Base-by-base conservation (phyloP, 495 filamentous ascomycete species). In the Rhizodiscina lignyota region DNA sequence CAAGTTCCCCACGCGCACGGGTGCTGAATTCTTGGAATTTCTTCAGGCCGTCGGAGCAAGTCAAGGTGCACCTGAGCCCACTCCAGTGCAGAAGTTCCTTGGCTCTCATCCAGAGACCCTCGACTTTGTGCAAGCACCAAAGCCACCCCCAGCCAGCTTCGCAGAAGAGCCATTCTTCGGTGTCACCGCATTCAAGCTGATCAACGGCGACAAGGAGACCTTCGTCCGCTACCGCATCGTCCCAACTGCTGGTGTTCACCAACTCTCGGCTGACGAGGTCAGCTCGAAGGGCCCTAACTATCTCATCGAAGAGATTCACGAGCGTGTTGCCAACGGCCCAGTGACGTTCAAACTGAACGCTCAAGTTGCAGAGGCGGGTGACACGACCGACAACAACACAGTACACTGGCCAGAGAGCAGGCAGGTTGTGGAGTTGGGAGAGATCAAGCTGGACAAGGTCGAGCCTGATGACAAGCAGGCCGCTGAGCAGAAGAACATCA, bases 121-220 rank as follows among this genome's bases (percentile, higher is more conserved):
- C 17, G 48, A 52, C 0, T 71, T 71, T 39, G 47, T 68, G 5
- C 37, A 50, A 31, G 48, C 48, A 4, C 61, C 60, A 2, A 71
- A 70, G 46, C 65, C 63, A 2, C 49, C 53, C 1, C 66, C 65
- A 0, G 43, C 26, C 10, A 62, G 56, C 30, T 70, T 66, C 35
- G 60, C 48, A 1, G 55, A 42, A 4, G 58, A 67, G 45, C 36
- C 32, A 13, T 72, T 59, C 45, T 68, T 49, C 36, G 52, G 51
- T 2, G 54, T 72, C 16, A 68, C 54, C 41, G 66, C 67, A 1
- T 63, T 64, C 39, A 69, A 64, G 42, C 54, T 70, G 16, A 37
- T 70, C 21, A 38, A 49, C 21, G 35, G 34, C 0, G 45, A 45
- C 4, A 61, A 58, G 34, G 55, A 34, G 36, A 64, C 56, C 4